Evolutionary conservation across 2,329 filamentous ascomycete genomes (phyloP), one percentile per base, ranked within the genome.

Genomic region (Pyricularia grisea): DNA sequence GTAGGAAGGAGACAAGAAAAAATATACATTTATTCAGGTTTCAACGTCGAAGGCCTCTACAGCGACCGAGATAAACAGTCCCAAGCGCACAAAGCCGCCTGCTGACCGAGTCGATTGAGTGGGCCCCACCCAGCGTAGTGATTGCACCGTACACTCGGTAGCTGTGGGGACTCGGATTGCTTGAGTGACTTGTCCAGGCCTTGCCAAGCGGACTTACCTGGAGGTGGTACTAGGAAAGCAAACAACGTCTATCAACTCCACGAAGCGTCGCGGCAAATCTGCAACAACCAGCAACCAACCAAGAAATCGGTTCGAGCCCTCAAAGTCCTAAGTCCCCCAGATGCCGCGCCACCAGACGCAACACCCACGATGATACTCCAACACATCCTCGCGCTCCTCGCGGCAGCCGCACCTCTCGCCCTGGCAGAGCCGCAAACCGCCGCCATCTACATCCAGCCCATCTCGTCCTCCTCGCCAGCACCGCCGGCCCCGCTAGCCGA

Each of bases 371-470:
- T 78, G 73, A 72, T 79, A 71, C 71, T 78, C 23, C 74, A 78
- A 17, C 65, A 84, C 55, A 65, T 84, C 65, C 77, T 80, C 31
- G 76, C 80, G 67, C 75, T 86, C n/a, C 77, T 79, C 71, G 60
- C 60, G 67, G 30, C 60, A 25, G 31, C 60, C 1, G 33, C 60
- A 31, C n/a, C 80, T 50, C 73, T 81, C 63, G 80, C 79, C 70
- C 73, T 73, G 55, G 79, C 80, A 70, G 73, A 78, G 61, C 78
- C 80, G 61, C 81, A 81, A 70, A 84, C 81, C 36, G 82, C 82
- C 36, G 77, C 84, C 70, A 78, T 88, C 77, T 85, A 84, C 79
- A 79, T 87, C 73, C 85, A 88, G 71, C 81, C 84, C 68, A 76
- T 88, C 68, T 69, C 76, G 27, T 71, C 76, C 63, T 70, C 77